Conservation (phyloP, 169 alveolate species). For the Cryptosporidium ryanae region DNA sequence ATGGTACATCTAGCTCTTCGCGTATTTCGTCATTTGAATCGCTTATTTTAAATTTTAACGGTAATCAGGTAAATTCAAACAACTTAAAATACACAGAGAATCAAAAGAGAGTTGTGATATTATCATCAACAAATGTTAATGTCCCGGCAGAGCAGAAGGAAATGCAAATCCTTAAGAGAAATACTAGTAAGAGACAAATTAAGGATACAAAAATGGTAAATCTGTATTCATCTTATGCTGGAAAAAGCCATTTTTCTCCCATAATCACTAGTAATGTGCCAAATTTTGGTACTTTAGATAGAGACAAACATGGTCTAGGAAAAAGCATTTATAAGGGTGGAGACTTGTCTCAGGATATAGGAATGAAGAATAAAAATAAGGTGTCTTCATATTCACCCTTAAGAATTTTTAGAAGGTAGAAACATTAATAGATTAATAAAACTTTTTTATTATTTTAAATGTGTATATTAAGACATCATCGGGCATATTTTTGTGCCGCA, state of each 20-base stretch:
- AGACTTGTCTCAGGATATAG: too few species aligned
- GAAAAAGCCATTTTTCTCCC: slow-evolving; percentile 12
- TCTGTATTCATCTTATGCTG: neutral
- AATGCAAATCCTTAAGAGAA: slow-evolving; percentile 6
- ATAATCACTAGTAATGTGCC: neutral
- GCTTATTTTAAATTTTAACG: slow-evolving; percentile 4
- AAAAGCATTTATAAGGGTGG: too few species aligned
- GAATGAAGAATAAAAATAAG: too few species aligned
- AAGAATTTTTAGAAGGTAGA: slow-evolving; percentile 35
- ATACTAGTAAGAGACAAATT: slow-evolving; percentile 5
- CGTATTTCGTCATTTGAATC: slow-evolving; percentile 58
- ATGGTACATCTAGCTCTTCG: slow-evolving; percentile 27
- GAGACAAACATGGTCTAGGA: too few species aligned
- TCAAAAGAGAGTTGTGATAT: slow-evolving; percentile 21
- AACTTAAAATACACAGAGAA: neutral
- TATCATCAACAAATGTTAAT: slow-evolving; percentile 18
- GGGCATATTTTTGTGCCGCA: neutral
- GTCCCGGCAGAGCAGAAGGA: neutral
- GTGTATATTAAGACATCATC: too few species aligned
- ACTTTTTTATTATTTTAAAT: neutral
- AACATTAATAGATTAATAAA: neutral
- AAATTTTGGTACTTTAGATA: too few species aligned
- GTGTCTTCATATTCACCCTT: slow-evolving; percentile 20
- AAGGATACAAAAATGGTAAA: slow-evolving; percentile 47
- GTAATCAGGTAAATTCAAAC: neutral